Base-by-base conservation (phyloP, 495 filamentous ascomycete genomes). In the Trichoderma erinaceum region DNA sequence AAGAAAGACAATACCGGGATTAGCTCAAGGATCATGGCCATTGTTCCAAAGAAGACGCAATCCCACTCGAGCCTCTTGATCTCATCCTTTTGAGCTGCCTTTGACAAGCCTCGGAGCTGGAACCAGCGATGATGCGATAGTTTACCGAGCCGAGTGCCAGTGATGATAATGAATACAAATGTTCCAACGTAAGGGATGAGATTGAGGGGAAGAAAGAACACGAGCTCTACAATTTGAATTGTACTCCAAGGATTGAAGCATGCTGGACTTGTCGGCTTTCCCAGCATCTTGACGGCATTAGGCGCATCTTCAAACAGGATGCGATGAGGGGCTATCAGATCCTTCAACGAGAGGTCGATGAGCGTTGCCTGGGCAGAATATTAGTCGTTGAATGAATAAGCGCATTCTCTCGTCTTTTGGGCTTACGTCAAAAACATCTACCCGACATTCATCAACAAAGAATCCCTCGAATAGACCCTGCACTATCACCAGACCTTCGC, bases 351-450 rank as follows among this genome's bases (percentile, higher is more conserved):
- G 68, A 82, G 82, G 67, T 83, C 79, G 68, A 85, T 79, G 12
- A 85, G 74, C 3, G 76, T 80, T 8, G 81, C 81, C 81, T 83
- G 52, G 21, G 52, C 41, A 12, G 4, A 12, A 3, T 6, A 23
- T 25, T 32, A 25, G 61, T 21, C 72, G 82, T 72, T 70, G 41
- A 48, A 43, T 38, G 5, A 16, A 64, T 52, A 21, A 1, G 3
- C 10, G 48, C 0, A n/a, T 23, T 11, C 4, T 21, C 48, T 21
- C n/a, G 48, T 21, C 16, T 52, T 11, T n/a, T 23, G 4, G 48
- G 18, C 89, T 82, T 67, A 89, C 92, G 78, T 99, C 95, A 70
- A 98, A 99, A 8, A 92, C 91, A 73, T 99, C 92, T n/a, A 95
- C 84, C 3, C 96, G 84, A 12, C 88, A 87, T 67, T 93, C 91